Base-by-base conservation (phyloP, 1,284 basidiomycete genomes). In the Ustilago bromivora region DNA sequence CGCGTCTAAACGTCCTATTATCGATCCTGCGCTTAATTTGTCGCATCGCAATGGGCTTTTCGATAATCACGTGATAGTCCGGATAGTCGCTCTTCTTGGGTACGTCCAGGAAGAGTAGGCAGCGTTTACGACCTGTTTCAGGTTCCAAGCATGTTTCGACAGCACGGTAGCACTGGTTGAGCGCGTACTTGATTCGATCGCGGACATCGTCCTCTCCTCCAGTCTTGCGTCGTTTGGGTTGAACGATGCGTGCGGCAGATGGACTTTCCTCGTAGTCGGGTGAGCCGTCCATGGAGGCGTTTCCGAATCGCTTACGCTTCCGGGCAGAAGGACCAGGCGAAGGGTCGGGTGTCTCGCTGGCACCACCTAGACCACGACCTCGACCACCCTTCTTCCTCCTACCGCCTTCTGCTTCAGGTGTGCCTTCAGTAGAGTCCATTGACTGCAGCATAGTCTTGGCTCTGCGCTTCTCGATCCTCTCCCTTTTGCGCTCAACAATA, bases 1-100 rank as follows among this genome's bases (percentile, higher is more conserved):
- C 91, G 51, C 88, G 91, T 87, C 94, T 94, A 89, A 95, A 94
- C 64, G 90, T 89, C 43, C 90, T 89, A 66, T 90, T 89, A 70
- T 90, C 91, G 68, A 92, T 90, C 36, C 93, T 92, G 84, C 95
- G 95, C 70, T 93, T 92, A 83, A 98, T 92, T 75, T 92, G 91
- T 32, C 93, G 92, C 82, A 99, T 90, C 41, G 94, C 92, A 80
- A 98, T 97, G 1, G 96, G 96, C 61, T 89, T 87, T 35, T 87
- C 86, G 81, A 92, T 92, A 78, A 91, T 87, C 43, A 83, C 72
- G 64, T 84, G 82, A 86, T 98, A 98, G 83, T 97, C 94, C 8
- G 95, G 94, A 85, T 97, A 98, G 74, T 93, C 91, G 90, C 93
- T 82, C 73, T 83, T 83, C 51, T 81, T 83, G 38, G 87, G 87